These are phyloP conservation scores for Aspergillus panamensis DNA, from an alignment of 495 filamentous ascomycete species.

Conservation along the genomic window DNA sequence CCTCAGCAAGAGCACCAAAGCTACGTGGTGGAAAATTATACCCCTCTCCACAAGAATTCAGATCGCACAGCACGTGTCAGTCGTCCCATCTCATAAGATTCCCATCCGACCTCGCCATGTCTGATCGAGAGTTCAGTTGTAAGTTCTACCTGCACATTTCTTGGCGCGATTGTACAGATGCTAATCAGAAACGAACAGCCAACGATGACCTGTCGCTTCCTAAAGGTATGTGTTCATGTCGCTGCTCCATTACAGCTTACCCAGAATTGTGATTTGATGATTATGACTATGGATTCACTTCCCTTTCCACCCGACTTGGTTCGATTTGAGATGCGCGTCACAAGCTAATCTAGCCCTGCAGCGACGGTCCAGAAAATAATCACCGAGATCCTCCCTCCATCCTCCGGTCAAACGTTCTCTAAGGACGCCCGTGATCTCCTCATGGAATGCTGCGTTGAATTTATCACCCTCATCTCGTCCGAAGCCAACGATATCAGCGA, in stretches of 20 bases:
- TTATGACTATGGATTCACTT: background rate
- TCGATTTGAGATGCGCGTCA: conserved; percentile 1
- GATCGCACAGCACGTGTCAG: background rate
- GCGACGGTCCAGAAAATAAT: conserved; percentile 98
- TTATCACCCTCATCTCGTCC: conserved; percentile 94
- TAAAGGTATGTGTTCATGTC: conserved; percentile 60
- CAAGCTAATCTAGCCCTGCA: conserved; percentile 30
- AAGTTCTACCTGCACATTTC: conserved; percentile 32
- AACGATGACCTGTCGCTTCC: conserved; percentile 93
- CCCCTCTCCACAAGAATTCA: background rate
- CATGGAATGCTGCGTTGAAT: conserved; percentile 98
- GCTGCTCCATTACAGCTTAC: background rate
- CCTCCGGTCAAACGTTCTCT: conserved; percentile 69
- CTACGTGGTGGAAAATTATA: background rate
- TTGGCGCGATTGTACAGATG: conserved; percentile 20
- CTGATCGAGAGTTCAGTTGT: conserved; percentile 85
- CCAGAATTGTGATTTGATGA: background rate
- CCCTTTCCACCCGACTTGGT: background rate
- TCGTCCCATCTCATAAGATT: background rate
- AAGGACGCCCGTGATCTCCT: conserved; percentile 92
- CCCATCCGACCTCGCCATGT: conserved; percentile 56
- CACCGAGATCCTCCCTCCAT: conserved; percentile 78
- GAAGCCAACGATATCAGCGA: conserved; percentile 98
- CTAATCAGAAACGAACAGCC: conserved; percentile 44
- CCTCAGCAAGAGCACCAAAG: background rate